Percentiles rank a stretch among this genome's conserved stretches.
Conservation (phyloP, 306 rosid genomes). For the Prunus mira region DNA sequence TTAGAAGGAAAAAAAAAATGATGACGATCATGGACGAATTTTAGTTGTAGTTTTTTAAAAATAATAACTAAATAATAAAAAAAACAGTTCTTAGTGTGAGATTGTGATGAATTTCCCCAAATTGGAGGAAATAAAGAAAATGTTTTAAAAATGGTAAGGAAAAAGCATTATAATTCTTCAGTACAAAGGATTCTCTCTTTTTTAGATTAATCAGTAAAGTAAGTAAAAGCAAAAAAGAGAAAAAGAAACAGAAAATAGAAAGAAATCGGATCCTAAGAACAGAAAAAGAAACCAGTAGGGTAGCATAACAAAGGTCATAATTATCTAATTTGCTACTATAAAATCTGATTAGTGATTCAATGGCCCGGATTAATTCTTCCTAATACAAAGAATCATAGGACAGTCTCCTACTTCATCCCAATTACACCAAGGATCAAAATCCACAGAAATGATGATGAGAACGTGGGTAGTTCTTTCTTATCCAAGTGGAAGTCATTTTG, state of each 20-base stretch:
- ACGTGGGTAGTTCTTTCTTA: slow-evolving; percentile 24
- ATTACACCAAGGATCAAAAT: neutral
- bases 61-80: too few relatives aligned
- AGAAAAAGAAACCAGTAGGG: neutral
- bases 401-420: slow-evolving; percentile 6
- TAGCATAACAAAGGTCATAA: neutral
- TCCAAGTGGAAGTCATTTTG: slow-evolving; percentile 21
- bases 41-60: neutral
- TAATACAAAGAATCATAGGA: neutral
- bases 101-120: neutral
- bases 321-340: neutral
- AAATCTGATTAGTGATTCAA: slow-evolving; percentile 7
- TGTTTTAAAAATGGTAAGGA: neutral
- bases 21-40: neutral
- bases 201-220: neutral
- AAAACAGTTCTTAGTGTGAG: neutral
- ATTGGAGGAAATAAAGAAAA: neutral
- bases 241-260: neutral
- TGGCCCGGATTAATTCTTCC: neutral
- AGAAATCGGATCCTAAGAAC: neutral
- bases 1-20: neutral
- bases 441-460: neutral
- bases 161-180: neutral
- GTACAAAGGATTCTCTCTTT: neutral
- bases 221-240: neutral